Base-by-base conservation (phyloP, 2,329 filamentous ascomycete species). In the Pezicula neosporulosa region DNA sequence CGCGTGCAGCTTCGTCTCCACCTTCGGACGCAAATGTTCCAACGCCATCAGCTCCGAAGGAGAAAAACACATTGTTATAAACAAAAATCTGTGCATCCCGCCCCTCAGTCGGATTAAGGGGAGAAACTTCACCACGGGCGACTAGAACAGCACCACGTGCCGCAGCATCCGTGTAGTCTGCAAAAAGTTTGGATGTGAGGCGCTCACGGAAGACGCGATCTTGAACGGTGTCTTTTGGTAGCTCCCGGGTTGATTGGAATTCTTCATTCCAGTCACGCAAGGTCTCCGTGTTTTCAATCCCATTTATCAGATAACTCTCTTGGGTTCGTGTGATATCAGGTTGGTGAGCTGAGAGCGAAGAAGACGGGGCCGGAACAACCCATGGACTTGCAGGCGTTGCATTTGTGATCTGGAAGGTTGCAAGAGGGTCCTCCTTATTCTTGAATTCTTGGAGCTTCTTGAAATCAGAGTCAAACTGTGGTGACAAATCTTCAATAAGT, bases 1-100 rank as follows among this genome's bases (percentile, higher is more conserved):
- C 90, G 53, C 93, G 85, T 13, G 94, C 94, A 58, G 94, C 94
- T 73, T 99, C 94, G 60, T 99, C 93, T 18, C 94, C 94, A 59
- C 94, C 94, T 72, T 99, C 94, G 3, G 88, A 92, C 10, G 91
- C 92, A 70, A 99, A 99, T 15, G 94, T 99, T 41, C 94, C 93
- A 43, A 97, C 94, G 48, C 94, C 95, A 68, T 99, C 94, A 42
- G 94, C 93, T 56, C 94, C 94, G 62, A 97, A 97, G 1, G 94
- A 97, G 77, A 96, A 99, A 77, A 99, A 99, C 60, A 99, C 91
- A 72, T 99, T 99, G 78, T 97, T 97, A 77, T 97, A 97, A 21
- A 99, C 93, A 65, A 96, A 99, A 59, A 99, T 99, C 69, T 99
- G 94, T 4, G 94, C 94, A 68, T 99, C 93, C 60, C 81, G 83